A percentile compares a stretch with the other conserved stretches of the same genome.
Conservation (phyloP, 441 rosid species). For the Geranium incanum region DNA sequence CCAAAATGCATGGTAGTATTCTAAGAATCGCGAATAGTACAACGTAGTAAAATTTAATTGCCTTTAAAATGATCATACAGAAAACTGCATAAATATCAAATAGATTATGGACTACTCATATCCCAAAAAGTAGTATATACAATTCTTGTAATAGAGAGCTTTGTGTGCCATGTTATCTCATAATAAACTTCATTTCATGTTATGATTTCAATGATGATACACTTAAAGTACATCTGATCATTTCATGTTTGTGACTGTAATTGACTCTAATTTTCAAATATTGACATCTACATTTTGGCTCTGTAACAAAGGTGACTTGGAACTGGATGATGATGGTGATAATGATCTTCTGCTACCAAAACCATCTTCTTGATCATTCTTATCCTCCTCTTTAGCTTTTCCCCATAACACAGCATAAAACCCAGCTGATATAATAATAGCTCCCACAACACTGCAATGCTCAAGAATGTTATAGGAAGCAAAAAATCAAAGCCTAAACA, state of each 20-base stretch:
- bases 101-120: background rate
- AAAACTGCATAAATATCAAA: background rate
- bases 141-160: too few relatives aligned
- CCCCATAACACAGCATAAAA: constrained; percentile 6
- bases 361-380: background rate
- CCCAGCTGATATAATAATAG: background rate
- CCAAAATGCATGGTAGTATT: too few relatives aligned
- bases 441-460: constrained; percentile 7
- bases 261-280: background rate
- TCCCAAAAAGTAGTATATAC: background rate
- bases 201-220: background rate
- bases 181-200: background rate
- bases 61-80: background rate
- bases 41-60: too few relatives aligned
- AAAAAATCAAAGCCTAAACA: background rate
- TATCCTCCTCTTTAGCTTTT: constrained; percentile 1
- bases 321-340: background rate
- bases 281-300: constrained; percentile 2
- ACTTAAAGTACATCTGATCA: background rate
- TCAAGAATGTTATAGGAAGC: background rate
- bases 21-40: too few relatives aligned
- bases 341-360: background rate
- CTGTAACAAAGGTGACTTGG: background rate
- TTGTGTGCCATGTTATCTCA: background rate
- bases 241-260: background rate